phyloP scores from a whole-genome alignment of 371 early-diverging fungal genomes.

The Mucor plumbeus region DNA sequence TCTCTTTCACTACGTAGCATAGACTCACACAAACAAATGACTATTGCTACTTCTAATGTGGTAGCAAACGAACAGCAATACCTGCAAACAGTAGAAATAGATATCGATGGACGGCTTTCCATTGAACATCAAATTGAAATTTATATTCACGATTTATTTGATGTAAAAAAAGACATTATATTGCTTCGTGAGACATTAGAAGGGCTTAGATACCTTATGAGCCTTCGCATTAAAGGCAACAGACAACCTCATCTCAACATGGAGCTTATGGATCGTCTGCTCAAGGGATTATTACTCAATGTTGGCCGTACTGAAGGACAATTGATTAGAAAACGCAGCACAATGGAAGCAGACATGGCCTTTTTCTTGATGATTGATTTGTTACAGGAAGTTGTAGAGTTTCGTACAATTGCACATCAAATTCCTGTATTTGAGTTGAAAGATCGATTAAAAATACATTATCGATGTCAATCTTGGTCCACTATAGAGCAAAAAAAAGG shows the following conservation, averaged over 20 bases:
- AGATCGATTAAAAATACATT: conserved; percentile 75
- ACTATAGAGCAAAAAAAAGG: conserved; percentile 64
- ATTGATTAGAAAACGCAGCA: conserved; percentile 3
- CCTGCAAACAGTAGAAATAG: not conserved
- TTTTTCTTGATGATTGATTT: conserved; percentile 13
- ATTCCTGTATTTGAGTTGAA: conserved; percentile 77
- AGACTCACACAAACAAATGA: not conserved
- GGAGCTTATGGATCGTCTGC: not conserved
- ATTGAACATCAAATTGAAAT: conserved; percentile 14
- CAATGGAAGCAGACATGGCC: conserved; percentile 6
- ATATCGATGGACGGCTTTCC: not conserved
- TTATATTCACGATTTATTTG: conserved; percentile 4
- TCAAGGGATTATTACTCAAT: conserved; percentile 2
- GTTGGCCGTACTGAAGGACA: not conserved
- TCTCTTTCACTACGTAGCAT: not conserved
- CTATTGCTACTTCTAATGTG: not conserved
- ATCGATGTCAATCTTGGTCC: conserved; percentile 72
- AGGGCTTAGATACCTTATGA: not conserved
- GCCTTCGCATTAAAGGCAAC: not conserved
- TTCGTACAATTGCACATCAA: conserved; percentile 76
- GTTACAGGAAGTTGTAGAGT: conserved; percentile 29
- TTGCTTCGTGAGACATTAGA: not conserved
- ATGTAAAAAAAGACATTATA: not conserved
- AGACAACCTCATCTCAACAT: not conserved
- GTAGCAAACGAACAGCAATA: not conserved